Evolutionary conservation across 306 rosid genomes (phyloP).

Genomic region (Begonia masoniana): DNA sequence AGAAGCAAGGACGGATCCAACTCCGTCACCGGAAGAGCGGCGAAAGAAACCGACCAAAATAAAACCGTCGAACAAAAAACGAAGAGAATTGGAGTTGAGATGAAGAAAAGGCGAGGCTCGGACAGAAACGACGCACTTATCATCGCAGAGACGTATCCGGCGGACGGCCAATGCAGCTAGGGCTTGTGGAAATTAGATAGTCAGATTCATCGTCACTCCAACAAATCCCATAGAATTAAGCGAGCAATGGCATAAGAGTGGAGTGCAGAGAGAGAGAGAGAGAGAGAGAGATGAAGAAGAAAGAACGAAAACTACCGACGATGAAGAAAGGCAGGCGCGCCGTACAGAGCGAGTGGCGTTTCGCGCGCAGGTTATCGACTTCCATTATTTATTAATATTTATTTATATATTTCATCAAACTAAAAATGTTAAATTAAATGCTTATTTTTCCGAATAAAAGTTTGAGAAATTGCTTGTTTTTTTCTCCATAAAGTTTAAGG

Average conservation of each 20-base stretch:
- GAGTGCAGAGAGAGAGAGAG: slow-evolving; percentile 2
- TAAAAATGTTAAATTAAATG: no score
- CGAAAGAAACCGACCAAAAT: slow-evolving; percentile 21
- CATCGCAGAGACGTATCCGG: slow-evolving; percentile 28
- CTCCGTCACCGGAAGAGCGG: slow-evolving; percentile 17
- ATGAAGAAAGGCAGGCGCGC: no score
- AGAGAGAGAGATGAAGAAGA: slow-evolving; percentile 14
- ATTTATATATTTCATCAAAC: no score
- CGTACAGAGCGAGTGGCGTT: no score
- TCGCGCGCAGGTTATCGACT: no score
- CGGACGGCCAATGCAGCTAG: slow-evolving; percentile 10
- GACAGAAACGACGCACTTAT: background rate
- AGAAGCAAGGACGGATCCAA: slow-evolving; percentile 41
- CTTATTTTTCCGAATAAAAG: no score
- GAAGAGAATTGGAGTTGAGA: slow-evolving; percentile 11
- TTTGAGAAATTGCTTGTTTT: no score
- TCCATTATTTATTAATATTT: no score
- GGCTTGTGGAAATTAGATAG: background rate
- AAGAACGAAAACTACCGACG: background rate
- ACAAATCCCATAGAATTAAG: background rate
- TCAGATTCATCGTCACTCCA: no score
- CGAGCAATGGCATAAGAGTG: slow-evolving; percentile 4
- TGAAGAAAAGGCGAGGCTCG: slow-evolving; percentile 7
- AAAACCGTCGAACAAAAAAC: slow-evolving; percentile 22
- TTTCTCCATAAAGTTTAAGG: no score